Percentiles rank a stretch among this genome's conserved stretches.
phyloP scores from a whole-genome alignment of 306 rosid species.

The Cucurbita argyrosperma region DNA sequence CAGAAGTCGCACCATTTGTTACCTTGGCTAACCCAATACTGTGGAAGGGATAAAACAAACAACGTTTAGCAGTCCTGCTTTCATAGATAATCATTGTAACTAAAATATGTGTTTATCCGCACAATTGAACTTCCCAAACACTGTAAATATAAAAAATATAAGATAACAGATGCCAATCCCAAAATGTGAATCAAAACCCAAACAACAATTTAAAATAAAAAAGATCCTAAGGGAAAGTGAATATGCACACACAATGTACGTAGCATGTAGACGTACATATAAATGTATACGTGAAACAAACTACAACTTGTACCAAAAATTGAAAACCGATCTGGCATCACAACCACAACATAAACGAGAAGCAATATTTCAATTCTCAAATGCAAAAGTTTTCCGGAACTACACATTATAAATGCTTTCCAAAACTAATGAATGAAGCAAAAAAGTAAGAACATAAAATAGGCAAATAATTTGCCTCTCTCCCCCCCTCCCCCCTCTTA shows the following conservation, averaged over 20 bases:
- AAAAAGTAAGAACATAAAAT: neutral
- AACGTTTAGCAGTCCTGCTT: neutral
- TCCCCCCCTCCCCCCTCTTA: neutral
- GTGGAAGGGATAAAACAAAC: neutral
- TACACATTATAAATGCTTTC: neutral
- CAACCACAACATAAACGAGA: neutral
- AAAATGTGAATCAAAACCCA: neutral
- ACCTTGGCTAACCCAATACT: constrained; percentile 99
- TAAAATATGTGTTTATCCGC: neutral
- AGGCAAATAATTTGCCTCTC: neutral
- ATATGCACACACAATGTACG: neutral
- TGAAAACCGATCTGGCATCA: neutral
- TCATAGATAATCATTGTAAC: neutral
- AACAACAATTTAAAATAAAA: neutral
- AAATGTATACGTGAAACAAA: neutral
- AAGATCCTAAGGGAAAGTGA: neutral
- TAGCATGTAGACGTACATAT: too few species aligned
- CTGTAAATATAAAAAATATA: neutral
- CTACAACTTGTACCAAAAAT: neutral
- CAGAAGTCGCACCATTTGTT: constrained; percentile 97
- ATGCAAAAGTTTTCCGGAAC: neutral
- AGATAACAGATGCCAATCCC: neutral
- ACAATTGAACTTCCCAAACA: neutral
- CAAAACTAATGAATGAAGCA: neutral
- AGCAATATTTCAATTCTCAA: neutral